phyloP scores from a whole-genome alignment of 2,329 filamentous ascomycete species.

The Rhynchosporium secalis region DNA sequence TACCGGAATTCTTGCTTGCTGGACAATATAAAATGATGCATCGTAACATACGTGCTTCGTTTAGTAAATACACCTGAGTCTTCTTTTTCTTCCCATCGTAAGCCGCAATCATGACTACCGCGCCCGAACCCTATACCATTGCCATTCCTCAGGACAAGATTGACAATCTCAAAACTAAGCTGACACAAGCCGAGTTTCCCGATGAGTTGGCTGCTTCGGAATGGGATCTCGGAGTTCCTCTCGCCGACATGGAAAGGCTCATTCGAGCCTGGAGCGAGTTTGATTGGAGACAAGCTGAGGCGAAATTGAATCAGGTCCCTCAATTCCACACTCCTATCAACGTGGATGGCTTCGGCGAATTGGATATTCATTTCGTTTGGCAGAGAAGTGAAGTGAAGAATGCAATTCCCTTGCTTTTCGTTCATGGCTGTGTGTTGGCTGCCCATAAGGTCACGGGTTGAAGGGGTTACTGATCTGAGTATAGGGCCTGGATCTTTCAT shows the following conservation, averaged over 20 bases:
- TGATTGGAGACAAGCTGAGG: slow-evolving; percentile 63
- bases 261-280: slow-evolving; percentile 58
- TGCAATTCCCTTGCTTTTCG: slow-evolving; percentile 60
- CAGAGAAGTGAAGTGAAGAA: slow-evolving; percentile 49
- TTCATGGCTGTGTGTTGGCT: slow-evolving; percentile 53
- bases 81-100: background rate
- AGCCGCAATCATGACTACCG: slow-evolving; percentile 20
- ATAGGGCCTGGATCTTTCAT: slow-evolving; percentile 67
- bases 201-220: slow-evolving; percentile 53
- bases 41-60: background rate
- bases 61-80: background rate
- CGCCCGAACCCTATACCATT: slow-evolving; percentile 48
- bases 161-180: slow-evolving; percentile 55
- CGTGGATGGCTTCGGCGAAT: slow-evolving; percentile 57
- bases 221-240: slow-evolving; percentile 61
- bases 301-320: slow-evolving; percentile 56
- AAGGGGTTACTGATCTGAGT: background rate
- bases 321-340: slow-evolving; percentile 56
- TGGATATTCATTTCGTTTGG: slow-evolving; percentile 66
- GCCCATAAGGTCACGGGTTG: background rate
- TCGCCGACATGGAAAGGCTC: slow-evolving; percentile 60
- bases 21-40: no score
- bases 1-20: no score
- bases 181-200: slow-evolving; percentile 54
- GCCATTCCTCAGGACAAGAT: slow-evolving; percentile 53